Evolutionary conservation across 768 basidiomycete species (phyloP).

Genomic region (Tremella fuciformis): DNA sequence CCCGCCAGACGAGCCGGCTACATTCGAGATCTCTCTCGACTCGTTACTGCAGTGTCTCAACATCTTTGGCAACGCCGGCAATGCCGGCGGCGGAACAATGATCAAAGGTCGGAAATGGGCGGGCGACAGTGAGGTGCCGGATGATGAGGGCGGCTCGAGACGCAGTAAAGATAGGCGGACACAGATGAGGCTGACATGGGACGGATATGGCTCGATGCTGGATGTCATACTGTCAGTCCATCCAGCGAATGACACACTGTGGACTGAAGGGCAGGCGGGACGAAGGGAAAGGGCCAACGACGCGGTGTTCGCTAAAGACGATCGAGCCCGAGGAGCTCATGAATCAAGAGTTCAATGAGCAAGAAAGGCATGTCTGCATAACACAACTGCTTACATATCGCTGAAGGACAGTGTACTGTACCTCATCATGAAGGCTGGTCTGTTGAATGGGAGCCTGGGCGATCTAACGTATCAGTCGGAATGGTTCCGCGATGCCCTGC

Average conservation of each 20-base stretch:
- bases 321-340: conserved; percentile 77
- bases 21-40: conserved; percentile 77
- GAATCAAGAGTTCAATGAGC: conserved; percentile 72
- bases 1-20: conserved; percentile 40
- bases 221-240: conserved; percentile 71
- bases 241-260: neutral
- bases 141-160: conserved; percentile 44
- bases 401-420: conserved; percentile 61
- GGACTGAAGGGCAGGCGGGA: conserved; percentile 35
- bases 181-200: conserved; percentile 79
- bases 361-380: conserved; percentile 58
- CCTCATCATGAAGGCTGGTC: conserved; percentile 75
- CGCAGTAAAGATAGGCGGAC: conserved; percentile 60
- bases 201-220: conserved; percentile 72
- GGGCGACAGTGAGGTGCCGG: conserved; percentile 51
- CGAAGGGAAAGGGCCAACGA: conserved; percentile 46
- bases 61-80: conserved; percentile 78
- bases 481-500: conserved; percentile 88
- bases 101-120: conserved; percentile 54
- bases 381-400: neutral
- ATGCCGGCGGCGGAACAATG: conserved; percentile 7
- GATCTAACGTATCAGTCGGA: conserved; percentile 60
- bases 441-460: neutral
- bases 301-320: conserved; percentile 55
- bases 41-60: conserved; percentile 86